Percentiles rank a stretch among this genome's conserved stretches.
These are phyloP conservation scores for Evansstolkia leycettana DNA, from an alignment of 495 filamentous ascomycete genomes.

Conservation along the genomic window DNA sequence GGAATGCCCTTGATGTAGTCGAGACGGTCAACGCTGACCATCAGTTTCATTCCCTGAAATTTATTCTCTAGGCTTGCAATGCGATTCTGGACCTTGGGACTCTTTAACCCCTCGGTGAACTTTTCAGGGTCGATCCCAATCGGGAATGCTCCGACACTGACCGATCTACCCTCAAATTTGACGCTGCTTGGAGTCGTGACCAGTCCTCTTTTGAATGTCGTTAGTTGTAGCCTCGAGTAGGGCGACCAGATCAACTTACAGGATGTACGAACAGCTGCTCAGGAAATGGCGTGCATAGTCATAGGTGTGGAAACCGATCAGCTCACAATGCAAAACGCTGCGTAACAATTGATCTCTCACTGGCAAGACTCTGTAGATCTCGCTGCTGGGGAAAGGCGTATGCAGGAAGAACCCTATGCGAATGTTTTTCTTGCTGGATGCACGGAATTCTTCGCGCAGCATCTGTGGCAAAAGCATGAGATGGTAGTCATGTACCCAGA, in stretches of 20 bases:
- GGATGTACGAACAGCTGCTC: constrained; percentile 66
- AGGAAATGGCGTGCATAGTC: constrained; percentile 82
- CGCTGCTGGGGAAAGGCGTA: constrained; percentile 77
- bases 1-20: constrained; percentile 91
- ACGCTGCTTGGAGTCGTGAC: constrained; percentile 69
- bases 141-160: constrained; percentile 71
- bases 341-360: constrained; percentile 65
- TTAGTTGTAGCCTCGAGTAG: not conserved
- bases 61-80: constrained; percentile 64
- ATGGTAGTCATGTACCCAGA: constrained; percentile 90
- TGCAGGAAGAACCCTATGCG: constrained; percentile 88
- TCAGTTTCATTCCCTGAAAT: constrained; percentile 76
- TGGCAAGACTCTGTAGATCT: constrained; percentile 79
- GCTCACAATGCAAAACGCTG: constrained; percentile 67
- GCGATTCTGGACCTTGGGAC: constrained; percentile 59
- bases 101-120: constrained; percentile 64
- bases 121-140: constrained; percentile 86
- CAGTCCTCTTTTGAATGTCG: constrained; percentile 34
- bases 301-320: constrained; percentile 84
- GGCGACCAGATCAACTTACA: constrained; percentile 36
- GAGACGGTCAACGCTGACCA: constrained; percentile 80
- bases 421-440: constrained; percentile 51
- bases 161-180: constrained; percentile 56
- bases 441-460: constrained; percentile 61
- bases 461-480: constrained; percentile 77